Conservation (phyloP, 2,329 filamentous ascomycete genomes). For the Fusarium sp. region DNA sequence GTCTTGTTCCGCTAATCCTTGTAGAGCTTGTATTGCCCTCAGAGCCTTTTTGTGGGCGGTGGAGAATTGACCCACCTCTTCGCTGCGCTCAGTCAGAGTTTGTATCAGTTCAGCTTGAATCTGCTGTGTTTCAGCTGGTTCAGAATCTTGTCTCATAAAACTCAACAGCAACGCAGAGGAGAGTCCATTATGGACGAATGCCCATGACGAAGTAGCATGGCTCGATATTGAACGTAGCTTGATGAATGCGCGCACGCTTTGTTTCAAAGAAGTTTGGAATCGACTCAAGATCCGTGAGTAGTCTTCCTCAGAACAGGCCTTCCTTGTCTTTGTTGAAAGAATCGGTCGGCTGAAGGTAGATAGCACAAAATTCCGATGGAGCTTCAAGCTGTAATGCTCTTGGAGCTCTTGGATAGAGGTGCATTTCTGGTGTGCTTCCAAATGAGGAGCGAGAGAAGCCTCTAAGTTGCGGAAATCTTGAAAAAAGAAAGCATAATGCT, state of each 20-base stretch:
- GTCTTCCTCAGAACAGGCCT: neutral
- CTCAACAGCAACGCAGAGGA: too few species aligned
- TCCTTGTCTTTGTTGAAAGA: slow-evolving; percentile 3
- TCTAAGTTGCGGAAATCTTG: too few species aligned
- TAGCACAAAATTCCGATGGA: slow-evolving; percentile 32
- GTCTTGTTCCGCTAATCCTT: too few species aligned
- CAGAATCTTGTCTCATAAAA: too few species aligned
- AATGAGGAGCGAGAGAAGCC: too few species aligned
- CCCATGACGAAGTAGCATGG: slow-evolving; percentile 39
- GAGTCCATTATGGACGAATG: slow-evolving; percentile 26
- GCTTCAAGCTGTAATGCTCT: slow-evolving; percentile 20
- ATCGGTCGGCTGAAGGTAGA: slow-evolving; percentile 34
- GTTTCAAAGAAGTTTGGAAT: slow-evolving; percentile 20
- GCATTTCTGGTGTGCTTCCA: neutral
- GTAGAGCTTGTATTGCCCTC: too few species aligned
- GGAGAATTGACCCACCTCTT: too few species aligned
- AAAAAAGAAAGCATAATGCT: too few species aligned
- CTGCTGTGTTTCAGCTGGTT: too few species aligned
- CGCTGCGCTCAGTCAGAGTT: too few species aligned
- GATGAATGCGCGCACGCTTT: slow-evolving; percentile 27
- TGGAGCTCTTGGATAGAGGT: slow-evolving; percentile 32
- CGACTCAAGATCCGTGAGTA: neutral
- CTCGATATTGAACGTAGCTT: slow-evolving; percentile 25
- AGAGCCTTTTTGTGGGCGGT: too few species aligned
- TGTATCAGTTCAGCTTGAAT: too few species aligned